Conservation (phyloP, 164 flowering plant species). For the Houttuynia cordata region DNA sequence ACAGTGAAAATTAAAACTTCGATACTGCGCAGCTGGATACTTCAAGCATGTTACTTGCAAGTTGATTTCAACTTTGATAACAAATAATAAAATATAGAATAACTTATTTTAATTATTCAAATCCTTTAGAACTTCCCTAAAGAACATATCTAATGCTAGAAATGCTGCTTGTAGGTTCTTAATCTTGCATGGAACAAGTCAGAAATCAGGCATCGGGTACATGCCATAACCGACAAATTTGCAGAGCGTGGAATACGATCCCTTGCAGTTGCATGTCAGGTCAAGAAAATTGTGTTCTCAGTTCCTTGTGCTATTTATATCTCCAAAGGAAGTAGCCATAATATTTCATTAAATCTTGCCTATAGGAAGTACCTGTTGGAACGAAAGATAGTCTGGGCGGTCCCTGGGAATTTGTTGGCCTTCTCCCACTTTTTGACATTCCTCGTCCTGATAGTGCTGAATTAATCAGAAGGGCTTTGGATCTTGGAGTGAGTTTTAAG, state of each 20-base stretch:
- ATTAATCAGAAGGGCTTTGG: constrained; percentile 49
- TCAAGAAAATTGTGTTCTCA: constrained; percentile 5
- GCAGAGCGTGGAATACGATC: constrained; percentile 63
- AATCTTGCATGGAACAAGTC: constrained; percentile 34
- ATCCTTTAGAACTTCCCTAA: background rate
- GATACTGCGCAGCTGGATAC: too few species aligned
- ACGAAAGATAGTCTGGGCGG: constrained; percentile 49
- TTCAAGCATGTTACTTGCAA: background rate
- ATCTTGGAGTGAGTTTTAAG: constrained; percentile 62
- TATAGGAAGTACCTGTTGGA: constrained; percentile 46
- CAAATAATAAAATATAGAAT: background rate
- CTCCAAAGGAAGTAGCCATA: background rate
- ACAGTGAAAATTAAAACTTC: too few species aligned
- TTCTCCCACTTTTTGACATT: constrained; percentile 64
- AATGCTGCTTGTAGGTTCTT: constrained; percentile 45
- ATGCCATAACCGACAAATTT: constrained; percentile 46
- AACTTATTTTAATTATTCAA: background rate
- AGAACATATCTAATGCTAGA: too few species aligned
- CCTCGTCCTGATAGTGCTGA: constrained; percentile 70
- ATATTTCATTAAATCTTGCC: background rate
- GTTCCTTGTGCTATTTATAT: too few species aligned
- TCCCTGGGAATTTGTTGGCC: constrained; percentile 62
- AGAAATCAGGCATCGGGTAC: constrained; percentile 33
- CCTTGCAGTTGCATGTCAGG: constrained; percentile 61
- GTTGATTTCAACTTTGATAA: background rate